These are phyloP conservation scores for Mycena rebaudengoi DNA, from an alignment of 768 basidiomycete genomes.

Conservation along the genomic window DNA sequence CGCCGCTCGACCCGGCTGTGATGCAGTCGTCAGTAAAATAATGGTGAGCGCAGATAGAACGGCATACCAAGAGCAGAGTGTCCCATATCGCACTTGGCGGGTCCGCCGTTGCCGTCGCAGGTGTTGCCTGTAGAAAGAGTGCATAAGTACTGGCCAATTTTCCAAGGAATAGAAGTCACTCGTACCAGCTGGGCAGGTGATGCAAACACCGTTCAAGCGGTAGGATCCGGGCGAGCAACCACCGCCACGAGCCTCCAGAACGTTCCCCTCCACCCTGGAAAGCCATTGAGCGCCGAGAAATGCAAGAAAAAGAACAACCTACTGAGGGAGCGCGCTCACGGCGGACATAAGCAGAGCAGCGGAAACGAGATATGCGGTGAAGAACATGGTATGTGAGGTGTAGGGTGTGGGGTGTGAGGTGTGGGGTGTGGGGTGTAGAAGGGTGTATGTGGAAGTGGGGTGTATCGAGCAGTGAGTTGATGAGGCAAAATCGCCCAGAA, in stretches of 20 bases:
- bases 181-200: no score
- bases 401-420: no score
- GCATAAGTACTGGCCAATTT: no score
- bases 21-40: background rate
- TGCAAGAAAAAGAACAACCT: background rate
- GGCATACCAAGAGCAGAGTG: background rate
- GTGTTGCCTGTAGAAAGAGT: background rate
- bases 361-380: background rate
- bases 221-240: background rate
- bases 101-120: background rate
- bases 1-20: background rate
- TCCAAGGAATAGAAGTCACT: no score
- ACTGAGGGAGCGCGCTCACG: background rate
- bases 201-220: background rate
- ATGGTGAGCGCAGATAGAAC: background rate
- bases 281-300: background rate
- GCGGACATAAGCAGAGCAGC: background rate
- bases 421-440: no score
- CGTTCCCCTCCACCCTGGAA: background rate
- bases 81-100: background rate
- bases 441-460: no score
- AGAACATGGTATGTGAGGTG: no score
- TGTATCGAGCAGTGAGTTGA: no score
- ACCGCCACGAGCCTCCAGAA: background rate
- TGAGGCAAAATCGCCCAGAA: no score